Evolutionary conservation across 768 basidiomycete genomes (phyloP), one percentile per base, ranked within the genome.

Genomic region (Termitomyces sp.): DNA sequence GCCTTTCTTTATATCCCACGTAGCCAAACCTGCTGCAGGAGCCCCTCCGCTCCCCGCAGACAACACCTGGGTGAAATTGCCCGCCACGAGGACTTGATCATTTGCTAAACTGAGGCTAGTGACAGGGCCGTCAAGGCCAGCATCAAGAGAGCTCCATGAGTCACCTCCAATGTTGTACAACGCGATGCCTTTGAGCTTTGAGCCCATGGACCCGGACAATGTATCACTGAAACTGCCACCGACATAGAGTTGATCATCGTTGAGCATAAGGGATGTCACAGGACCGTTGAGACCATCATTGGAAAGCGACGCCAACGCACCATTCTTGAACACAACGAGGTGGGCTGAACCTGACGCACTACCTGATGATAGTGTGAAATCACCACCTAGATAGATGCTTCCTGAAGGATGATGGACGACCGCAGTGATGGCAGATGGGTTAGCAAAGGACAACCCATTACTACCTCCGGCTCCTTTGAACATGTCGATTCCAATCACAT

Each of bases 221-320:
- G 92, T 89, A 59, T 89, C 86, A 0, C 77, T 79, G 74, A 99
- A 99, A 0, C 84, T 75, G 0, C 97, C 97, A n/a, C 93, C 96
- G 41, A 95, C 84, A 67, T 80, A 97, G 11, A 98, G 70, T 19
- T 74, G 75, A 63, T 89, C 78, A 11, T 81, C 84, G 53, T 78
- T 72, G 33, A 88, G 64, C n/a, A 79, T 74, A 41, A 95, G 67
- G 0, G 91, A 80, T 9, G 79, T 75, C 9, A 98, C 91, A 9
- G 78, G 70, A 3, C 91, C 95, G 66, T 95, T 85, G 53, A 98
- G 76, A 10, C 97, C 97, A 28, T 80, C 79, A 12, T 79, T 73
- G 0, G 86, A 66, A 17, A 94, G 66, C 0, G 78, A 64, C 9
- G 73, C 64, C 30, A 91, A 72, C 3, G 69, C 76, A 2, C 85